A percentile compares a stretch with the other conserved stretches of the same genome.
These are phyloP conservation scores for Sclerotinia glacialis DNA, from an alignment of 2,329 filamentous ascomycete genomes.

Conservation along the genomic window DNA sequence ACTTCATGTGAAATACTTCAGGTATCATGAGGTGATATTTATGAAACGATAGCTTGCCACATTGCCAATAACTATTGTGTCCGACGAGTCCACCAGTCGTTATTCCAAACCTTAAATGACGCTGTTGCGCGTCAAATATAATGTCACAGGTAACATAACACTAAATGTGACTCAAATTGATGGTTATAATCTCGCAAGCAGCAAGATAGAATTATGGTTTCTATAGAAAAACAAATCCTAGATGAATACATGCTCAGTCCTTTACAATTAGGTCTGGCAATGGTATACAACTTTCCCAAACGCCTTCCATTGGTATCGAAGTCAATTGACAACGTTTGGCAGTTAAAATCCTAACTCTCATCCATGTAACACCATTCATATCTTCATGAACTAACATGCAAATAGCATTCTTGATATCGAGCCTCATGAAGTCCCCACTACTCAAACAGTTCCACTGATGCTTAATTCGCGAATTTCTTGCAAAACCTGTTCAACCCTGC, in stretches of 20 bases:
- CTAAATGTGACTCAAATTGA: background rate
- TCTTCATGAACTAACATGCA: slow-evolving; percentile 21
- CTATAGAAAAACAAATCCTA: slow-evolving; percentile 7
- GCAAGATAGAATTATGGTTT: slow-evolving; percentile 7
- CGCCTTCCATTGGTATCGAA: slow-evolving; percentile 14
- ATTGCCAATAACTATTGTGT: background rate
- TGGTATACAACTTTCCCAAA: slow-evolving; percentile 11
- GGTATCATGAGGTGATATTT: background rate
- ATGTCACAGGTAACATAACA: background rate
- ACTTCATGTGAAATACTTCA: background rate
- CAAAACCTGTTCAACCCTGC: slow-evolving; percentile 87
- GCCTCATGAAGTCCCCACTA: background rate
- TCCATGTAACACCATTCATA: slow-evolving; percentile 18
- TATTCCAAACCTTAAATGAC: background rate
- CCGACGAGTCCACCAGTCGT: no score
- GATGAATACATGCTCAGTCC: slow-evolving; percentile 13
- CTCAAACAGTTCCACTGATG: slow-evolving; percentile 70
- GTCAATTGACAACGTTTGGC: slow-evolving; percentile 15
- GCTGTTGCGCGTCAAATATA: background rate
- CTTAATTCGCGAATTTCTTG: slow-evolving; percentile 97
- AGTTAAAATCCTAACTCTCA: slow-evolving; percentile 7
- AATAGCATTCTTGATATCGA: slow-evolving; percentile 12
- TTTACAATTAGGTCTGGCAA: slow-evolving; percentile 10
- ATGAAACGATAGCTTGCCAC: background rate
- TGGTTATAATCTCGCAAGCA: background rate